A percentile compares a stretch with the other conserved stretches of the same genome.
These are phyloP conservation scores for Sporothrix brunneoviolacea DNA, from an alignment of 2,329 filamentous ascomycete species.

Conservation along the genomic window DNA sequence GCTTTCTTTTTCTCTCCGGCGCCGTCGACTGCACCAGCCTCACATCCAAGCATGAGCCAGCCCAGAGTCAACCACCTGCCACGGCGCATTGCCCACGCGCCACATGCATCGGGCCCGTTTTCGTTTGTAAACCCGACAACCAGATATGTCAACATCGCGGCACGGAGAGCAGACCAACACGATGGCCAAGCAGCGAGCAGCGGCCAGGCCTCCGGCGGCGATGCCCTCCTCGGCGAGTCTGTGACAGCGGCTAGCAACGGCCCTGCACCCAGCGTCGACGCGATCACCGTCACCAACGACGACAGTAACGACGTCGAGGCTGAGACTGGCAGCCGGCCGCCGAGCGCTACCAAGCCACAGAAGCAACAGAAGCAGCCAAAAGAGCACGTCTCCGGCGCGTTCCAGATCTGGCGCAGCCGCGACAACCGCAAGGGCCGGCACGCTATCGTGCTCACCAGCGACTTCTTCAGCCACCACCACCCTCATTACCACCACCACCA, in stretches of 20 bases:
- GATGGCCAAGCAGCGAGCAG: not conserved
- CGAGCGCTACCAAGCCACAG: not conserved
- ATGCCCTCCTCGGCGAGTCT: too few relatives aligned
- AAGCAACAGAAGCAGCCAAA: not conserved
- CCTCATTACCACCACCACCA: not conserved
- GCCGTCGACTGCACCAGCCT: not conserved
- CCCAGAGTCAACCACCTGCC: constrained; percentile 5
- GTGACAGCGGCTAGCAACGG: too few relatives aligned
- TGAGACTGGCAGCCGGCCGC: not conserved
- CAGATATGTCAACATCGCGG: constrained; percentile 16
- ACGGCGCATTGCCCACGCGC: constrained; percentile 8
- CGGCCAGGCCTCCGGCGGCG: too few relatives aligned
- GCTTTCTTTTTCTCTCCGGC: not conserved
- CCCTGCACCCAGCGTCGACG: not conserved
- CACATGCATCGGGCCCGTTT: constrained; percentile 1
- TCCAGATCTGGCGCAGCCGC: constrained; percentile 35
- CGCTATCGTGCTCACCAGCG: constrained; percentile 23
- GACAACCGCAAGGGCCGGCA: constrained; percentile 39
- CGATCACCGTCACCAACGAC: not conserved
- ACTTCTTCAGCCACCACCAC: constrained; percentile 14
- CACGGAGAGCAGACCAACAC: not conserved
- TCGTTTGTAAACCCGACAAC: constrained; percentile 20
- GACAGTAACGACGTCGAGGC: not conserved
- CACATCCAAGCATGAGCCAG: not conserved
- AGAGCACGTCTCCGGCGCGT: constrained; percentile 17